A percentile compares a stretch with the other conserved stretches of the same genome.
phyloP scores from a whole-genome alignment of 352 stramenopile species.

The Globisporangium lucens region DNA sequence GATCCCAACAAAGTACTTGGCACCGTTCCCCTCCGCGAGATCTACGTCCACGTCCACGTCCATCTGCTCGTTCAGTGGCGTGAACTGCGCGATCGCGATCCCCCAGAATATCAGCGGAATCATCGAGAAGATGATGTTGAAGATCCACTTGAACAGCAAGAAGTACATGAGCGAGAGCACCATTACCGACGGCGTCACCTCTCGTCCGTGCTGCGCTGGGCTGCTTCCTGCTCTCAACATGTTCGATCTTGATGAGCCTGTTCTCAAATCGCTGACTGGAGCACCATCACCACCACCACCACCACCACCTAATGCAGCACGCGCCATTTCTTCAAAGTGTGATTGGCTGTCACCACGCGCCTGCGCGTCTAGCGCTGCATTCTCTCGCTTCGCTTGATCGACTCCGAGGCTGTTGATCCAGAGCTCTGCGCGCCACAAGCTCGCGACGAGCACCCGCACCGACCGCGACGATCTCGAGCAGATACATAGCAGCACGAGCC shows the following conservation, averaged over 20 bases:
- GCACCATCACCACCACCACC: neutral
- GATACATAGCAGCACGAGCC: slow-evolving; percentile 50
- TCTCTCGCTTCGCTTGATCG: slow-evolving; percentile 16
- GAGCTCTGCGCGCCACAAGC: slow-evolving; percentile 58
- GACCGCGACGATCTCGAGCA: slow-evolving; percentile 29
- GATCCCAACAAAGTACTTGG: slow-evolving; percentile 38
- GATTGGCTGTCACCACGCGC: slow-evolving; percentile 16
- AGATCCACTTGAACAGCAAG: slow-evolving; percentile 59
- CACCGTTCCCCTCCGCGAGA: slow-evolving; percentile 16
- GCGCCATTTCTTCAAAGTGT: slow-evolving; percentile 13
- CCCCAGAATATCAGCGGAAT: slow-evolving; percentile 49
- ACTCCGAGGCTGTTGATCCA: slow-evolving; percentile 36
- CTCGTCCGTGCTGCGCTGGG: slow-evolving; percentile 20
- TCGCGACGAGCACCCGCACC: slow-evolving; percentile 43
- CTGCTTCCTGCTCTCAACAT: slow-evolving; percentile 3
- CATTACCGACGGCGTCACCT: slow-evolving; percentile 64
- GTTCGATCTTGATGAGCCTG: slow-evolving; percentile 1
- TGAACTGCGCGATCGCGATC: slow-evolving; percentile 38
- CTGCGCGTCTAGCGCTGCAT: slow-evolving; percentile 9
- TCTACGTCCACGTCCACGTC: neutral
- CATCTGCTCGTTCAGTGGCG: slow-evolving; percentile 19
- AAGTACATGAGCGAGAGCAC: slow-evolving; percentile 67
- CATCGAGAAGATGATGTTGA: slow-evolving; percentile 52
- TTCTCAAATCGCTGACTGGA: too few relatives aligned
- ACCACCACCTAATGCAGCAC: neutral